These are phyloP conservation scores for Leucoagaricus sp. DNA, from an alignment of 1,284 basidiomycete species.

Conservation along the genomic window DNA sequence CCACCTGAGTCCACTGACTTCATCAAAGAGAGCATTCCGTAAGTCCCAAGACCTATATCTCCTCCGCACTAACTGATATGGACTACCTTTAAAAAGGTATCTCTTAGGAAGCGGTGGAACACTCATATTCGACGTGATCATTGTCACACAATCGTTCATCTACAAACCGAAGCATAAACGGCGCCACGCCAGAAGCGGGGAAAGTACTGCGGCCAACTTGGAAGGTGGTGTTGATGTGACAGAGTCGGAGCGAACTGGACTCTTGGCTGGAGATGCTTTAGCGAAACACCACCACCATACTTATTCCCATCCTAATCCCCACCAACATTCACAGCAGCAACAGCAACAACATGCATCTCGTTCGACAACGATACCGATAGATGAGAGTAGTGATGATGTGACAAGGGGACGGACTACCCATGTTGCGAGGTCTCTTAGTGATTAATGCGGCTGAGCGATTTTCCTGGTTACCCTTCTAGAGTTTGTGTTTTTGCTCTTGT, in stretches of 20 bases:
- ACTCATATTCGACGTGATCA: conserved; percentile 87
- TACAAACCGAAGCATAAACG: conserved; percentile 43
- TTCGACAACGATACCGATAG: neutral
- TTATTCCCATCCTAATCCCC: neutral
- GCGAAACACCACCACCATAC: conserved; percentile 11
- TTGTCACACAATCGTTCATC: conserved; percentile 56
- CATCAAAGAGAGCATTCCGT: conserved; percentile 77
- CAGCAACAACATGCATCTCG: neutral
- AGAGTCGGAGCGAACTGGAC: conserved; percentile 49
- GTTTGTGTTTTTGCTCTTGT: neutral
- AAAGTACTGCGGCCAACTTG: neutral
- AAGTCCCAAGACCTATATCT: conserved; percentile 33
- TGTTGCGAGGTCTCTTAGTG: conserved; percentile 3
- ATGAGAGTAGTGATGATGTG: neutral
- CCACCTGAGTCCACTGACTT: conserved; percentile 58
- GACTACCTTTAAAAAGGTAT: conserved; percentile 51
- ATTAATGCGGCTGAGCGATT: neutral
- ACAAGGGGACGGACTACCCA: conserved; percentile 6
- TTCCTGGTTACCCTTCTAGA: neutral
- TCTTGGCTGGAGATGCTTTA: conserved; percentile 42
- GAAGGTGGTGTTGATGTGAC: conserved; percentile 1
- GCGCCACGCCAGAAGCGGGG: conserved; percentile 23
- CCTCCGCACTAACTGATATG: neutral
- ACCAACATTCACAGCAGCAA: neutral
- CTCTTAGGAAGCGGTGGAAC: conserved; percentile 88